phyloP scores from a whole-genome alignment of 192 early-diverging fungal species.

The Tieghemiomyces parasiticus region DNA sequence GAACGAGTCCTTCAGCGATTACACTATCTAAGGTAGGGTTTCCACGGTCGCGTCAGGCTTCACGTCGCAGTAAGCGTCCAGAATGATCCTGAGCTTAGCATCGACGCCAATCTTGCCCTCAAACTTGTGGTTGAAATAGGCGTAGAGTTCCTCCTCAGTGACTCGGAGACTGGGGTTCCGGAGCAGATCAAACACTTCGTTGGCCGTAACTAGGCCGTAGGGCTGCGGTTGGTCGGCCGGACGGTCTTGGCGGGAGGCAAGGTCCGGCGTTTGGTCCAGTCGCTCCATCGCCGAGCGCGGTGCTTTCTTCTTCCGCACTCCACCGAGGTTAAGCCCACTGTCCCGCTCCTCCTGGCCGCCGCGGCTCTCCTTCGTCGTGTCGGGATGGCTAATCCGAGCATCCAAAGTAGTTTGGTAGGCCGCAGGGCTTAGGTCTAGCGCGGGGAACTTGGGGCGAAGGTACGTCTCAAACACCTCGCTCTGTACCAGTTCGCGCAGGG shows the following conservation, averaged over 20 bases:
- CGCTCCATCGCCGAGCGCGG: no score
- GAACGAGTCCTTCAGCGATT: no score
- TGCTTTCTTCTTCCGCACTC: no score
- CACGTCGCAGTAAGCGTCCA: slow-evolving; percentile 31
- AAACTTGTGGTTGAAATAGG: slow-evolving; percentile 41
- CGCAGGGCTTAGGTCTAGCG: neutral
- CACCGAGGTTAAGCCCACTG: no score
- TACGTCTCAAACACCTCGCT: slow-evolving; percentile 34
- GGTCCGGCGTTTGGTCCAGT: slow-evolving; percentile 16
- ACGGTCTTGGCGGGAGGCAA: slow-evolving; percentile 41
- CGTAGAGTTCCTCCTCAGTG: slow-evolving; percentile 35
- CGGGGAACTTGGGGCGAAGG: slow-evolving; percentile 19
- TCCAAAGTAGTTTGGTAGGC: neutral
- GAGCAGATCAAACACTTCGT: slow-evolving; percentile 45
- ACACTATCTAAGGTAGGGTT: slow-evolving; percentile 42
- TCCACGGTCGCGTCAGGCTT: slow-evolving; percentile 14
- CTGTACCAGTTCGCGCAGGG: slow-evolving; percentile 33
- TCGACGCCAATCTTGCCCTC: slow-evolving; percentile 48
- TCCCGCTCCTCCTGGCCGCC: slow-evolving; percentile 28
- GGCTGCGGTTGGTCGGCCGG: no score
- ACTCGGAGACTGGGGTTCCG: slow-evolving; percentile 39
- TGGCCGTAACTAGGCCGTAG: slow-evolving; percentile 51
- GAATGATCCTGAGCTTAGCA: slow-evolving; percentile 46
- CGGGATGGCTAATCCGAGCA: slow-evolving; percentile 2
- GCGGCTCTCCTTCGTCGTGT: slow-evolving; percentile 13